phyloP scores from a whole-genome alignment of 805 yeast genomes.

The Barnettozyma sucrosica region DNA sequence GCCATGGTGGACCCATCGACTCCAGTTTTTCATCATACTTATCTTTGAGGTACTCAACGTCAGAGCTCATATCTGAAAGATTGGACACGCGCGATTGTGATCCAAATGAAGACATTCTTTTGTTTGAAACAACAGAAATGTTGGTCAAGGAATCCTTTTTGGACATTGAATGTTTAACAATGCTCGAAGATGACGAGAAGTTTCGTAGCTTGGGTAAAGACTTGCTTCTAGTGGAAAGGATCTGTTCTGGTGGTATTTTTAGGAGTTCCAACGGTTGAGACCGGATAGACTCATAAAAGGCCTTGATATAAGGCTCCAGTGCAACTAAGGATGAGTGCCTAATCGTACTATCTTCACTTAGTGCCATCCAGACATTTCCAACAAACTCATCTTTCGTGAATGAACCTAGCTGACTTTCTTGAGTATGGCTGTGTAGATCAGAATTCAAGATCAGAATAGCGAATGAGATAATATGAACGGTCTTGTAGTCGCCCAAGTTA shows the following conservation, averaged over 20 bases:
- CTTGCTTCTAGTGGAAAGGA: conserved; percentile 1
- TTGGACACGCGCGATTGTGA: conserved; percentile 13
- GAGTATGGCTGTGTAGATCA: conserved; percentile 53
- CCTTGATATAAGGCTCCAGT: conserved; percentile 21
- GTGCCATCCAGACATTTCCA: conserved; percentile 44
- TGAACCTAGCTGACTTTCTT: conserved; percentile 27
- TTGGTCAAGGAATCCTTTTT: conserved; percentile 13
- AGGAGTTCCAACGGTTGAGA: conserved; percentile 16
- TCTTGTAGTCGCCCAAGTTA: conserved; percentile 44
- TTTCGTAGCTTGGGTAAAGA: conserved; percentile 8
- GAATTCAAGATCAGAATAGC: conserved; percentile 70
- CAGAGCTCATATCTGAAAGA: conserved; percentile 23
- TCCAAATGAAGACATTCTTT: conserved; percentile 23
- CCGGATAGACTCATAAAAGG: conserved; percentile 34
- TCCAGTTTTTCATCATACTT: conserved; percentile 57
- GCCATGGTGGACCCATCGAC: conserved; percentile 70
- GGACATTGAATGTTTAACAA: neutral
- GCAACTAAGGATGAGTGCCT: neutral
- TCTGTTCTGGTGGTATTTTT: neutral
- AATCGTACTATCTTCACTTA: conserved; percentile 24
- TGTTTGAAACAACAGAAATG: conserved; percentile 19
- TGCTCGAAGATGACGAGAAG: conserved; percentile 10
- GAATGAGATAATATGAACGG: conserved; percentile 70
- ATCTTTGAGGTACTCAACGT: conserved; percentile 30
- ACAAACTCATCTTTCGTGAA: conserved; percentile 41